Evolutionary conservation across 179 eudicot species (phyloP).

Genomic region (Patellifolia procumbens): DNA sequence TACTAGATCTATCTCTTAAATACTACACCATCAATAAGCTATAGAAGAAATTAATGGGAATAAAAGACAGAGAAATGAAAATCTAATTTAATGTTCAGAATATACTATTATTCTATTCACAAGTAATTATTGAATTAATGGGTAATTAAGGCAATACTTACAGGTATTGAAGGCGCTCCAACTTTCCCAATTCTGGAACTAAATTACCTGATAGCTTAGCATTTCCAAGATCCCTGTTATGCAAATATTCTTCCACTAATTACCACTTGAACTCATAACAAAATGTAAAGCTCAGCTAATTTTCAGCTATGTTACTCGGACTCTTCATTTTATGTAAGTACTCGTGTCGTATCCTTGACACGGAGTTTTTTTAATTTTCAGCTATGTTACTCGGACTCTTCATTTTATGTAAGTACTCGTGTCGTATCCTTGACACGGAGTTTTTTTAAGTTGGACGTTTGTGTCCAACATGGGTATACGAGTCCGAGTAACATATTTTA

Average conservation of each 20-base stretch:
- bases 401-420: no score
- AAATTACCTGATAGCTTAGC: conserved; percentile 77
- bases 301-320: neutral
- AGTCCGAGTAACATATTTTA: no score
- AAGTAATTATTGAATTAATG: neutral
- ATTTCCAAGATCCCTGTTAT: conserved; percentile 83
- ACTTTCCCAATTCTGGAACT: conserved; percentile 82
- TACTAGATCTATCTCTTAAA: conserved; percentile 4
- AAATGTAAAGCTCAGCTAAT: neutral
- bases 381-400: no score
- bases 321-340: no score
- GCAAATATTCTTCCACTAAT: neutral
- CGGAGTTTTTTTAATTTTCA: no score
- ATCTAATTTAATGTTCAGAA: conserved; percentile 2
- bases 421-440: no score
- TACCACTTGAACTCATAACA: neutral
- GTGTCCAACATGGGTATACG: no score
- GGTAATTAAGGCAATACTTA: conserved; percentile 35
- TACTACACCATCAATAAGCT: neutral
- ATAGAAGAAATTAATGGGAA: neutral
- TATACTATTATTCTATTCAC: neutral
- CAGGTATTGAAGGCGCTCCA: conserved; percentile 74
- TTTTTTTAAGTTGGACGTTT: no score
- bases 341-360: no score
- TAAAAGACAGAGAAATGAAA: neutral